phyloP scores from a whole-genome alignment of 805 yeast genomes.

The Candida succiphila region DNA sequence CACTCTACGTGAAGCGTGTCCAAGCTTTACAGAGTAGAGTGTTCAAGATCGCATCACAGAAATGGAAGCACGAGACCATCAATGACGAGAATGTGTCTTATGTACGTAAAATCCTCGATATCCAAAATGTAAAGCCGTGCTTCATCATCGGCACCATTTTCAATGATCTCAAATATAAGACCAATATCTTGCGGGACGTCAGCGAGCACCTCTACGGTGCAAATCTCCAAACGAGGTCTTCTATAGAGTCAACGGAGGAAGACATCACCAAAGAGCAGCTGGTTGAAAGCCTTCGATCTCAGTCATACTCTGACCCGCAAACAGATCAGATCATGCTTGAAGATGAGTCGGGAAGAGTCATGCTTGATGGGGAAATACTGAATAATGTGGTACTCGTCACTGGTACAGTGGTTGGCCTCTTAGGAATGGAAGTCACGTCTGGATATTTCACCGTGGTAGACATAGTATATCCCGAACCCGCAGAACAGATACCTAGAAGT shows the following conservation, averaged over 20 bases:
- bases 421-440: slow-evolving; percentile 77
- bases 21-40: slow-evolving; percentile 36
- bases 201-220: slow-evolving; percentile 46
- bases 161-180: slow-evolving; percentile 75
- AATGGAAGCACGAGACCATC: slow-evolving; percentile 32
- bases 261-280: too few relatives aligned
- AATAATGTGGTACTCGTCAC: slow-evolving; percentile 64
- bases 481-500: slow-evolving; percentile 40
- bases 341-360: slow-evolving; percentile 86
- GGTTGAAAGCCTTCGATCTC: slow-evolving; percentile 21
- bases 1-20: slow-evolving; percentile 46
- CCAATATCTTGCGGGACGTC: slow-evolving; percentile 78
- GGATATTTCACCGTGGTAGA: slow-evolving; percentile 84
- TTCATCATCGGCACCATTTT: slow-evolving; percentile 87
- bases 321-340: slow-evolving; percentile 65
- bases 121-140: slow-evolving; percentile 47
- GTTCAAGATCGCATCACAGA: slow-evolving; percentile 28
- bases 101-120: slow-evolving; percentile 49
- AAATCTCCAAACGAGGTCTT: too few relatives aligned
- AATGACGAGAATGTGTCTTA: slow-evolving; percentile 19
- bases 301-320: slow-evolving; percentile 44
- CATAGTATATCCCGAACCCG: slow-evolving; percentile 56
- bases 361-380: slow-evolving; percentile 53
- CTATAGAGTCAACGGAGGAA: slow-evolving; percentile 6
- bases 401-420: slow-evolving; percentile 77